Base-by-base conservation (phyloP, 1,284 basidiomycete species). In the Tylopilus sp. region DNA sequence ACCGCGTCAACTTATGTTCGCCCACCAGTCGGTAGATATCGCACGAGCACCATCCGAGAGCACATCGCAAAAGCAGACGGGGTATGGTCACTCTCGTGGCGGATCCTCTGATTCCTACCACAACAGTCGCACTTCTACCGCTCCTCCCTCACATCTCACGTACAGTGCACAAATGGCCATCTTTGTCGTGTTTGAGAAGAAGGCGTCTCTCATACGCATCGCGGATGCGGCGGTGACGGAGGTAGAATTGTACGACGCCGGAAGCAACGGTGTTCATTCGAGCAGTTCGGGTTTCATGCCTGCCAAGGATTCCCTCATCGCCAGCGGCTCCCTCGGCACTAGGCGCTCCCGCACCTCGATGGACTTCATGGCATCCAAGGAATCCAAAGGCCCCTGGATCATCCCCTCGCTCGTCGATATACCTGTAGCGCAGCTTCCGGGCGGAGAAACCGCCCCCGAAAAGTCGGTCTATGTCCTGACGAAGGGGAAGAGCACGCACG, bases 101-200 rank as follows among this genome's bases (percentile, higher is more conserved):
- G 6, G 44, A 31, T 67, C 66, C 36, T 47, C 51, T 15, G 64
- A 69, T 36, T 55, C 59, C 23, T 19, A 41, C n/a, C 44, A 46
- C 35, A 59, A 46, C 33, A 49, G 8, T 36, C 63, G 66, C 59
- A 26, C 48, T 28, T 66, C 47, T 16, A 35, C 35, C 4, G 19
- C 39, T n/a, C 28, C 57, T 9, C 47, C 49, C n/a, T 53, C 56
- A 3, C 67, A 69, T 30, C 65, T 74, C 41, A 71, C 71, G 44
- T 85, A 85, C 59, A 81, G 82, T 19, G 75, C 77, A 2, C 87
- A 89, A 55, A 78, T 86, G 58, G 81, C 79, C 55, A 71, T 91
- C 11, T 90, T 90, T 58, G 80, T 89, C 48, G 71, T 83, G 23
- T 91, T 91, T 60, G 89, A 90, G 63, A 91, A 91, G 69, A 90